Evolutionary conservation across 345 rosid species (phyloP).

Genomic region (Heritiera fomes): DNA sequence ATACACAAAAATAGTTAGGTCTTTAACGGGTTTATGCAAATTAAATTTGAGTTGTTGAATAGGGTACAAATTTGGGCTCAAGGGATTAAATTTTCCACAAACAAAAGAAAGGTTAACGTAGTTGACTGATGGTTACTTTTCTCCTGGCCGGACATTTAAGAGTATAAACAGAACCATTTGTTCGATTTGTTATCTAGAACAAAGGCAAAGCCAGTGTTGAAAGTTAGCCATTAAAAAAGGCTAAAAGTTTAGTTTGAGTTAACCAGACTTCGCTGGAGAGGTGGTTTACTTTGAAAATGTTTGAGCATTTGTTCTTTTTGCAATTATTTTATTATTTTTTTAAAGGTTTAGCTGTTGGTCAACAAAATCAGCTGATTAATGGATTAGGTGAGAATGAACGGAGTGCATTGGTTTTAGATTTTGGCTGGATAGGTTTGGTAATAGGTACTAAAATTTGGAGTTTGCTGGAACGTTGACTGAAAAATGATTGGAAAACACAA

Average conservation of each 20-base stretch:
- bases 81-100: not conserved
- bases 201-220: not conserved
- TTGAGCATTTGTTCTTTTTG: not conserved
- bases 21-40: not conserved
- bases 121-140: not conserved
- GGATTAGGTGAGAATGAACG: slow-evolving; percentile 16
- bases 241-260: not conserved
- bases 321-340: not conserved
- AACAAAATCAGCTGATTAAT: not conserved
- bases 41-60: not conserved
- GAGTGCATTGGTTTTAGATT: not conserved
- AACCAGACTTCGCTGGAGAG: not conserved
- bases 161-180: not conserved
- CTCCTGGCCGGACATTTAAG: not conserved
- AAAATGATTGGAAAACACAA: not conserved
- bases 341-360: slow-evolving; percentile 3
- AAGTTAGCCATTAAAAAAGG: not conserved
- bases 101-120: not conserved
- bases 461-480: not conserved
- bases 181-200: not conserved
- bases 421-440: slow-evolving; percentile 7
- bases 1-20: too few species aligned
- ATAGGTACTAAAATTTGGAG: not conserved
- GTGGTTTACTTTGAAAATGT: not conserved
- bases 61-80: not conserved